phyloP scores from a whole-genome alignment of 148 eudicot genomes.

The Beta vulgaris region DNA sequence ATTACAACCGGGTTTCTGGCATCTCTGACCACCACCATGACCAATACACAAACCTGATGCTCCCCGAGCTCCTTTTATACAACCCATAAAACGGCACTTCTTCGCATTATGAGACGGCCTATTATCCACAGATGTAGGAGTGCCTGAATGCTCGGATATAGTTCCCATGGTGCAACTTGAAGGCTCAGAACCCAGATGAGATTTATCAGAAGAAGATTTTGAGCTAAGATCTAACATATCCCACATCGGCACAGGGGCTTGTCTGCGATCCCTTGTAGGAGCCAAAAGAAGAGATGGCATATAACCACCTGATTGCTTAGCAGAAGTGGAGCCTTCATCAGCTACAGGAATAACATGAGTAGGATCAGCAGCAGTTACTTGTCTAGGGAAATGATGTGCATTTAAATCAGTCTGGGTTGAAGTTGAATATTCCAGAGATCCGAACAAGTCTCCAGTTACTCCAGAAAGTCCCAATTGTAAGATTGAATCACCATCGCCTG shows the following conservation, averaged over 20 bases:
- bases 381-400: conserved; percentile 22
- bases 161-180: conserved; percentile 49
- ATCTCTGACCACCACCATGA: conserved; percentile 93
- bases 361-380: conserved; percentile 22
- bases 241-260: conserved; percentile 26
- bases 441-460: conserved; percentile 34
- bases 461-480: conserved; percentile 76
- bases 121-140: conserved; percentile 36
- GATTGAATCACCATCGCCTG: conserved; percentile 47
- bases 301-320: conserved; percentile 88
- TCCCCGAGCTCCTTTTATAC: conserved; percentile 91
- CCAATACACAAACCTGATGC: conserved; percentile 87
- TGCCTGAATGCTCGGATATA: conserved; percentile 46
- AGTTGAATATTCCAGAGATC: conserved; percentile 39
- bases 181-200: conserved; percentile 61
- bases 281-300: conserved; percentile 78
- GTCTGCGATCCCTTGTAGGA: conserved; percentile 44
- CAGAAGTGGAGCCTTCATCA: conserved; percentile 96
- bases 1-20: conserved; percentile 85
- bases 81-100: conserved; percentile 64
- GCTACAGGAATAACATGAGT: conserved; percentile 33
- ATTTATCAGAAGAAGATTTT: conserved; percentile 36
- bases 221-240: conserved; percentile 30
- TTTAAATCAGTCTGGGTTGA: conserved; percentile 30
- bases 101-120: conserved; percentile 46